Evolutionary conservation across 2,329 filamentous ascomycete species (phyloP), one percentile per base, ranked within the genome.

Genomic region (Fusarium devonianum): DNA sequence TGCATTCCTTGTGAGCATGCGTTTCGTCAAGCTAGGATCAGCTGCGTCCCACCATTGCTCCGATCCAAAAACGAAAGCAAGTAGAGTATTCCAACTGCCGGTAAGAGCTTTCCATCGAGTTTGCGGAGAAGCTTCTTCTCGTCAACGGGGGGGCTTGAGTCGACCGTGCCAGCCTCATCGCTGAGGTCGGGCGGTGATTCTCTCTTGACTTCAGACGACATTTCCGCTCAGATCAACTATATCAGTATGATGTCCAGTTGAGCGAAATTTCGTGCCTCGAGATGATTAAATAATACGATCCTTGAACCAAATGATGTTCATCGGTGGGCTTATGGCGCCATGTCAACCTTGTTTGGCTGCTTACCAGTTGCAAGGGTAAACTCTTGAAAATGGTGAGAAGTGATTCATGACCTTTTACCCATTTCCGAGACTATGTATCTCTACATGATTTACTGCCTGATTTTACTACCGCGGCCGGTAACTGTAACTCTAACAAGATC

Each of bases 121-220:
- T 82, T 88, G 8, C 84, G 74, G 6, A 89, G 61, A 2, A 89
- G 70, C 0, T 74, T 71, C 29, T 75, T 80, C 62, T 88, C 85
- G 44, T 82, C 79, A 22, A 87, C 65, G 0, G 49, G 30, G 3
- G 44, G 14, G 5, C 16, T 35, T 2, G 49, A 45, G 2, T 56
- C 33, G 10, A 56, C 10, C 1, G 51, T 49, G 2, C 40, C 50
- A 5, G 58, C 28, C 21, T 57, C 42, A 21, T 64, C 61, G 3
- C 61, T 64, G 5, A 58, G 53, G n/a, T 64, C 53, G 2, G 48
- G 53, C 2, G 53, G 36, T 14, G 36, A 34, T 5, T 46, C 47
- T 19, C 29, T 34, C 35, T 60, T 60, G 1, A 34, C 22, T 1
- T 53, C 47, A 0, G 26, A 9, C 1, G 40, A 0, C 51, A 59